Percentiles rank a stretch among this genome's conserved stretches.
Evolutionary conservation across 2,329 filamentous ascomycete genomes (phyloP).

Genomic region (Colletotrichum camelliae): DNA sequence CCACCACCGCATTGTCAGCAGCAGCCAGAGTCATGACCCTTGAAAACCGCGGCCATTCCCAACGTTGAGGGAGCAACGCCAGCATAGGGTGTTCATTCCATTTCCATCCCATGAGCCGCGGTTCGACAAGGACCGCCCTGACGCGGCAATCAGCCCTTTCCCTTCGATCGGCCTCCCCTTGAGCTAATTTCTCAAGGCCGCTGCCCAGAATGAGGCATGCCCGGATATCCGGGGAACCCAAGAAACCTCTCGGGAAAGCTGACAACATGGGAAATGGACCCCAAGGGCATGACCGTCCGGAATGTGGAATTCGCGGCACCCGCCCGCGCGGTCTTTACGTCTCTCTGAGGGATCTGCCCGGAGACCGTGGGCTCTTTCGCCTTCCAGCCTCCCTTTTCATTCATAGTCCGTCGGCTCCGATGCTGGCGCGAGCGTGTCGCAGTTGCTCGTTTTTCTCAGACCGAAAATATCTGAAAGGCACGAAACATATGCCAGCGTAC

Average conservation of each 20-base stretch:
- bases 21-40: conserved; percentile 4
- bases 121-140: background rate
- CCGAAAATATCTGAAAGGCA: background rate
- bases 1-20: background rate
- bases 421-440: background rate
- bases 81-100: conserved; percentile 16
- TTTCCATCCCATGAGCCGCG: conserved; percentile 11
- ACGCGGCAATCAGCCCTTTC: background rate
- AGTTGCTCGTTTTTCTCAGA: background rate
- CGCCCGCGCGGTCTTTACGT: background rate
- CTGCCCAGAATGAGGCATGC: background rate
- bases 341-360: background rate
- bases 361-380: background rate
- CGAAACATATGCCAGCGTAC: background rate
- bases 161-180: background rate
- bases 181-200: background rate
- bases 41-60: background rate
- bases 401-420: background rate
- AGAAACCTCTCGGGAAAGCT: background rate
- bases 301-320: conserved; percentile 7
- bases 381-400: background rate
- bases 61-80: conserved; percentile 13
- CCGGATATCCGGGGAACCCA: background rate
- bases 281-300: background rate
- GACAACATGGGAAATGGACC: background rate